Percentiles rank a stretch among this genome's conserved stretches.
These are phyloP conservation scores for Dendrobium officinale DNA, from an alignment of 106 monocot genomes.

Conservation along the genomic window DNA sequence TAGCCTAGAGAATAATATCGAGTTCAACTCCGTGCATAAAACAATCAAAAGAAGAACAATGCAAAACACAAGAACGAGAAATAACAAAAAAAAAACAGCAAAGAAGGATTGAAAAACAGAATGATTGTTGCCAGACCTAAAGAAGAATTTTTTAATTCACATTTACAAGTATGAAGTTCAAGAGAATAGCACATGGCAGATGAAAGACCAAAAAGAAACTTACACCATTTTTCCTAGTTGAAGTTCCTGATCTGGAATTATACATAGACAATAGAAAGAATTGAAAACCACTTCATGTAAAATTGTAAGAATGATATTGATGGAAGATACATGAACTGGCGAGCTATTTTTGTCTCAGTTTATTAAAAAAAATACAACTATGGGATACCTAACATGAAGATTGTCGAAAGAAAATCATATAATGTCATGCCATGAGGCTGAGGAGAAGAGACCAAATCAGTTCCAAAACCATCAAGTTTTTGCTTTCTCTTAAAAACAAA, in stretches of 20 bases:
- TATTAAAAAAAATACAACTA: background rate
- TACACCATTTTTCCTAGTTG: background rate
- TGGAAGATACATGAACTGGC: background rate
- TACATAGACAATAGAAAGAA: background rate
- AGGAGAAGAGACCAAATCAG: background rate
- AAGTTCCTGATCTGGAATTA: background rate
- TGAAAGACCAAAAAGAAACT: background rate
- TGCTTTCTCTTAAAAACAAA: background rate
- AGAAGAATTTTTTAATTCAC: background rate
- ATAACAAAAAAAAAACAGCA: background rate
- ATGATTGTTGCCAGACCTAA: background rate
- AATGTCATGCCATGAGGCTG: background rate
- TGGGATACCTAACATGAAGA: background rate
- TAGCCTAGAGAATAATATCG: conserved; percentile 39
- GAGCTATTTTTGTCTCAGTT: background rate
- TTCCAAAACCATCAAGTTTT: background rate
- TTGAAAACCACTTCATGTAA: background rate
- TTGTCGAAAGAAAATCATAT: background rate
- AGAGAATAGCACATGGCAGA: background rate
- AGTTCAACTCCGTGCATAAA: background rate
- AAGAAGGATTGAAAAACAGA: background rate
- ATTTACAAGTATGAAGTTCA: background rate
- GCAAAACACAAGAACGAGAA: background rate
- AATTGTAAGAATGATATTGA: background rate
- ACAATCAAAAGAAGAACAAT: background rate